phyloP scores from a whole-genome alignment of 768 basidiomycete species.

The Tulasnella sp. region DNA sequence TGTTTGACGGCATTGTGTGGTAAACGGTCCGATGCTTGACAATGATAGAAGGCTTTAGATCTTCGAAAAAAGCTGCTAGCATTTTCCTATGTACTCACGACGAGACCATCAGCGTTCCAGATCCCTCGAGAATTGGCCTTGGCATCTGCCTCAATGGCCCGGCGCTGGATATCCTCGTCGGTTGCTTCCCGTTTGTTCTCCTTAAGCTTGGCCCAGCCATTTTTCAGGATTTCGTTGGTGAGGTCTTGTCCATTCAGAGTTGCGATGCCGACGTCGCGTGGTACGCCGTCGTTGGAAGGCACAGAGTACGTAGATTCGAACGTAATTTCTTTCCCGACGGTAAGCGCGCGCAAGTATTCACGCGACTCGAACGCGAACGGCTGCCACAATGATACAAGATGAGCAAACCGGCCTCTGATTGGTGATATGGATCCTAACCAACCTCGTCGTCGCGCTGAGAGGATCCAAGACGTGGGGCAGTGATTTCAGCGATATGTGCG shows the following conservation, averaged over 20 bases:
- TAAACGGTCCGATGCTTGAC: slow-evolving; percentile 57
- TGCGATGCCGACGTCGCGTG: slow-evolving; percentile 69
- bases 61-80: not conserved
- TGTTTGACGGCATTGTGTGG: slow-evolving; percentile 82
- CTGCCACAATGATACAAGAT: slow-evolving; percentile 29
- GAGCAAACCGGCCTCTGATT: not conserved
- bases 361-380: slow-evolving; percentile 88
- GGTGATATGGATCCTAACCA: not conserved
- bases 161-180: slow-evolving; percentile 61
- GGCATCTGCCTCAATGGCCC: slow-evolving; percentile 67
- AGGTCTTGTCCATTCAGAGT: slow-evolving; percentile 66
- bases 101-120: slow-evolving; percentile 74
- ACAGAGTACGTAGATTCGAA: slow-evolving; percentile 76
- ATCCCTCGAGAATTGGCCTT: slow-evolving; percentile 63
- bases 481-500: slow-evolving; percentile 78
- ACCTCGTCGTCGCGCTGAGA: slow-evolving; percentile 84
- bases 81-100: slow-evolving; percentile 31
- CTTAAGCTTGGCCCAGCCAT: slow-evolving; percentile 91
- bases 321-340: slow-evolving; percentile 83
- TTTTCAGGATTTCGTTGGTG: slow-evolving; percentile 61
- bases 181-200: slow-evolving; percentile 75
- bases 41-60: not conserved
- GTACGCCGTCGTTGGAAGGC: slow-evolving; percentile 54
- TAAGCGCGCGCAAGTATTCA: slow-evolving; percentile 74
- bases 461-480: slow-evolving; percentile 76